Base-by-base conservation (phyloP, 2,329 filamentous ascomycete species). In the Lanzia echinophila region DNA sequence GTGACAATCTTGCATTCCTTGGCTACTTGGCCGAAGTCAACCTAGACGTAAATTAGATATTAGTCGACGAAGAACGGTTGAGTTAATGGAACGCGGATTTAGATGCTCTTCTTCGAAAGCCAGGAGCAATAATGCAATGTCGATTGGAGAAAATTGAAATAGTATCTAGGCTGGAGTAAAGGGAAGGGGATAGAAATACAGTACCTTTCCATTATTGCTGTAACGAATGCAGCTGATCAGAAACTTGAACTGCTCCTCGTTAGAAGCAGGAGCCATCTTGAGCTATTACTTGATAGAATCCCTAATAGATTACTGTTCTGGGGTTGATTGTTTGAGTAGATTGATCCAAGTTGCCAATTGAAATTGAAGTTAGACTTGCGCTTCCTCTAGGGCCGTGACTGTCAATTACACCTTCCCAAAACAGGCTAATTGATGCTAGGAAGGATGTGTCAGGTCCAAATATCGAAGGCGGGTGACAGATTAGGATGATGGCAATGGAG, bases 11-110 rank as follows among this genome's bases (percentile, higher is more conserved):
- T 70, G 41, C 83, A 80, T 62, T 87, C 83, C 15, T 74, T 71
- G 11, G 82, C 82, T n/a, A 89, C 86, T 47, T 76, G 74, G 6
- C 69, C 70, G 60, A 87, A 88, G 63, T 88, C 79, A 6, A 86
- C 75, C 84, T 88, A 53, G 20, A 41, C 4, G 13, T 6, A 24
- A 0, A 6, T 8, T 2, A 1, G 33, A 3, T 12, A 6, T 12
- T 6, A 10, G 6, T 12, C 6, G 3, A 3, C 7, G 7, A 8
- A 2, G 1, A 2, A 3, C 20, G 33, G 20, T 1, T 42, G 4
- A 6, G 13, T 12, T 36, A 19, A 15, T 1, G 8, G 28, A 2
- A 42, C 11, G 8, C 11, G n/a, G 39, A 42, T n/a, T 19, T 42
- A 42, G 38, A 42, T 13, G 39, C 39, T 17, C 39, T 42, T 6